Conservation (phyloP, 768 basidiomycete genomes). For the Coprinellus aureogranulatus region DNA sequence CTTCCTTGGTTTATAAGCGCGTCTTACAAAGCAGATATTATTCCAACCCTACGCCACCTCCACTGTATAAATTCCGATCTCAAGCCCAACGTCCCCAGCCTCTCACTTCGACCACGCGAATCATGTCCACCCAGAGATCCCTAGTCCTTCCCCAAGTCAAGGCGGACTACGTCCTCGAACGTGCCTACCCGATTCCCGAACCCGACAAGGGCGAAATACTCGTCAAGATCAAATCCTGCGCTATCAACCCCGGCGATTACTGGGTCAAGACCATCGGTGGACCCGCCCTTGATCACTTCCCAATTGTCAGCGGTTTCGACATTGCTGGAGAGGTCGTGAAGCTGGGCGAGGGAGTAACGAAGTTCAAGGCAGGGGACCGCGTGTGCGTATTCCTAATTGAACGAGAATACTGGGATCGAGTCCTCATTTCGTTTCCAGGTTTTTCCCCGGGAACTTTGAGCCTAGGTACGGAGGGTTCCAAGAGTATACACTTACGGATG, state of each 20-base stretch:
- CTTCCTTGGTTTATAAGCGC: no score
- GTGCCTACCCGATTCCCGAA: slow-evolving; percentile 21
- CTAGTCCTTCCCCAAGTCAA: slow-evolving; percentile 27
- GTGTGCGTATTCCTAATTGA: slow-evolving; percentile 42
- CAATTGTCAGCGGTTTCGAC: slow-evolving; percentile 48
- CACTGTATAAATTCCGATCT: no score
- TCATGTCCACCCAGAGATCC: slow-evolving; percentile 23
- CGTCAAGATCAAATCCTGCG: slow-evolving; percentile 36
- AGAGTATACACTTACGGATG: slow-evolving; percentile 37
- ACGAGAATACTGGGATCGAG: no score
- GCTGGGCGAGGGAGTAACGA: slow-evolving; percentile 47
- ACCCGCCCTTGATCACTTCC: slow-evolving; percentile 41
- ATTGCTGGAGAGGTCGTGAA: slow-evolving; percentile 49
- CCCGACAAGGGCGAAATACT: slow-evolving; percentile 25
- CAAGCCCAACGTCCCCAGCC: no score
- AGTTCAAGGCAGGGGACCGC: slow-evolving; percentile 48
- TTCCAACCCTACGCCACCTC: no score
- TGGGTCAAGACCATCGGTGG: slow-evolving; percentile 41
- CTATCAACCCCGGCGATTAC: slow-evolving; percentile 52
- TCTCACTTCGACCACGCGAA: no score
- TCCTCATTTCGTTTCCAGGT: no score
- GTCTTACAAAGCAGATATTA: no score
- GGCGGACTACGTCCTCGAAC: slow-evolving; percentile 31
- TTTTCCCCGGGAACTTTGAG: slow-evolving; percentile 33
- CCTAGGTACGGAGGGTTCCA: slow-evolving; percentile 41